Conservation (phyloP, 139 green algal species). For the Micractinium sp. region DNA sequence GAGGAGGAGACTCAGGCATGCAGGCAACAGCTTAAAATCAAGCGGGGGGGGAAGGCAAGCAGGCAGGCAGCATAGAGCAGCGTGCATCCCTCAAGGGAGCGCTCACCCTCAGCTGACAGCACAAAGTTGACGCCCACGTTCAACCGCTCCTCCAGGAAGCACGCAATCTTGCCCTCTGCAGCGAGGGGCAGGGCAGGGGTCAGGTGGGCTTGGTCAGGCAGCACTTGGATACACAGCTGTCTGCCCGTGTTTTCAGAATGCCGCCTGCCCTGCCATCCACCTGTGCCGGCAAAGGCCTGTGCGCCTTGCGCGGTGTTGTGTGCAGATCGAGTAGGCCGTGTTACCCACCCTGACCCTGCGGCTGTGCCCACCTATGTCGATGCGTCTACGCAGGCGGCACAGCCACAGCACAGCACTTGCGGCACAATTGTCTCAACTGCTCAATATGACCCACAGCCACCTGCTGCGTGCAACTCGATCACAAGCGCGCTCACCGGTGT, state of each 20-base stretch:
- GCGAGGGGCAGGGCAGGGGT: too few relatives aligned
- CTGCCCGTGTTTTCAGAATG: too few relatives aligned
- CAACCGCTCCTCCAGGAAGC: constrained; percentile 94
- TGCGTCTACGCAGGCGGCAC: neutral
- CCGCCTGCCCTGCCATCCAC: too few relatives aligned
- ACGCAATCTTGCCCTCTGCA: constrained; percentile 73
- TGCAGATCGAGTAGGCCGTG: too few relatives aligned
- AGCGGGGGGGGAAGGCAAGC: neutral
- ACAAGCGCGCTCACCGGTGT: constrained; percentile 55
- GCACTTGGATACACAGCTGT: too few relatives aligned
- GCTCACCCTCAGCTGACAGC: constrained; percentile 82
- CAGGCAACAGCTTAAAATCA: neutral
- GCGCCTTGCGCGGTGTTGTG: too few relatives aligned
- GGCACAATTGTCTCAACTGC: neutral
- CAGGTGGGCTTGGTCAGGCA: neutral
- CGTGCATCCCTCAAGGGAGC: neutral
- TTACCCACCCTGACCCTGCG: too few relatives aligned
- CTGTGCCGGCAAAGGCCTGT: too few relatives aligned
- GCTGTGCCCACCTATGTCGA: too few relatives aligned
- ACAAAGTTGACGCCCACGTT: constrained; percentile 96
- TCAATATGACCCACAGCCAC: too few relatives aligned
- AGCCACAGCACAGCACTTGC: neutral
- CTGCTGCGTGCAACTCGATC: too few relatives aligned
- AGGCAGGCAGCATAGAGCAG: neutral
- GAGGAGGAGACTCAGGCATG: neutral